phyloP scores from a whole-genome alignment of 441 rosid species.

The Lepidium campestre region DNA sequence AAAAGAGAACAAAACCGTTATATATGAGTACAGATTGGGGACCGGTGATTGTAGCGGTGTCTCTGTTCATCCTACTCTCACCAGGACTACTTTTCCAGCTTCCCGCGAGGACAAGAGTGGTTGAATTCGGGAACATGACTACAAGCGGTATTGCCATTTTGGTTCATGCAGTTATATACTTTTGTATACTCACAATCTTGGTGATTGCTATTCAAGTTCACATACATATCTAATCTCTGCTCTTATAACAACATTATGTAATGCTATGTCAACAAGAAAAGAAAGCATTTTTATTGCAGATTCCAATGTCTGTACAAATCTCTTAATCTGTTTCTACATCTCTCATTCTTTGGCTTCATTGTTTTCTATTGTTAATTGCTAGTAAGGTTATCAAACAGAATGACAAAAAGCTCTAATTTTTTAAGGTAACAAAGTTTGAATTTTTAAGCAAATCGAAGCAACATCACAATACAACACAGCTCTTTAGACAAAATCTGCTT shows the following conservation, averaged over 20 bases:
- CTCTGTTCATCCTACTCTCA: constrained; percentile 68
- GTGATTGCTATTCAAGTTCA: constrained; percentile 74
- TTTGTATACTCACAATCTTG: constrained; percentile 73
- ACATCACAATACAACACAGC: neutral
- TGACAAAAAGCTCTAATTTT: neutral
- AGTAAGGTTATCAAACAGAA: neutral
- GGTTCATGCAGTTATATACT: constrained; percentile 70
- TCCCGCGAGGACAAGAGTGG: constrained; percentile 63
- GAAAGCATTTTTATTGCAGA: neutral
- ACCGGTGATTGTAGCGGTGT: constrained; percentile 62
- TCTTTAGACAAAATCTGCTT: neutral
- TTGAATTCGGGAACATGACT: constrained; percentile 90
- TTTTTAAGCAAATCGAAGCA: neutral
- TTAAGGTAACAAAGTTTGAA: neutral
- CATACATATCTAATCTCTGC: constrained; percentile 37
- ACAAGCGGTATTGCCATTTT: constrained; percentile 87
- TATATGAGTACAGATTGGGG: constrained; percentile 87
- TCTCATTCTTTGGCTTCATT: neutral
- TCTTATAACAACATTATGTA: neutral
- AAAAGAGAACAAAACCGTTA: neutral
- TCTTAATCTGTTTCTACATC: neutral
- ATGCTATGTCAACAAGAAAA: neutral
- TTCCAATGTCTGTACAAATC: neutral
- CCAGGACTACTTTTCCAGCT: constrained; percentile 84
- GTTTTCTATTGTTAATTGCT: neutral